These are phyloP conservation scores for Alternaria sp. DNA, from an alignment of 2,329 filamentous ascomycete genomes.

Conservation along the genomic window DNA sequence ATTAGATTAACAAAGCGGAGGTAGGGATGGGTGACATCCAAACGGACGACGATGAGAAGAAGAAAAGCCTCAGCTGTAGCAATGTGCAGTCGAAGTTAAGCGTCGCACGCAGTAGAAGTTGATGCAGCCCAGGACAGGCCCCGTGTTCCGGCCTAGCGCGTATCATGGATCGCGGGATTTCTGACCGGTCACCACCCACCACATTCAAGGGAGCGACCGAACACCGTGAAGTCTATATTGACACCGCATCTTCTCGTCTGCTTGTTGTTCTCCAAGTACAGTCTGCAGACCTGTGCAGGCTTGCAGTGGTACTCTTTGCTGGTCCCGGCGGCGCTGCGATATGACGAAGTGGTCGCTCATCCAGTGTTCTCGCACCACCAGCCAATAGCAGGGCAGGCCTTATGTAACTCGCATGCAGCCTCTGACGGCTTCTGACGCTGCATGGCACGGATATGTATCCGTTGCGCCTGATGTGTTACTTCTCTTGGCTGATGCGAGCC, in stretches of 20 bases:
- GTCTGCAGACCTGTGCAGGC: neutral
- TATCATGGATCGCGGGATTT: slow-evolving; percentile 10
- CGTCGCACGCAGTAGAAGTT: slow-evolving; percentile 5
- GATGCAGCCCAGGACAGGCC: slow-evolving; percentile 24
- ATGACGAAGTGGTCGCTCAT: neutral
- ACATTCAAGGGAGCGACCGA: neutral
- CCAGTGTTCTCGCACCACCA: neutral
- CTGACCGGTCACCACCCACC: slow-evolving; percentile 15
- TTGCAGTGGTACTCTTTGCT: neutral
- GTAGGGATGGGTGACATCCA: slow-evolving; percentile 39
- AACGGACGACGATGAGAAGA: slow-evolving; percentile 30
- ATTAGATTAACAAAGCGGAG: slow-evolving; percentile 24
- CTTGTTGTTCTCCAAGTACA: neutral
- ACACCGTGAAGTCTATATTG: neutral
- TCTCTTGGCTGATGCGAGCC: slow-evolving; percentile 7
- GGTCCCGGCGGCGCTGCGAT: neutral
- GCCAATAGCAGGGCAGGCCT: slow-evolving; percentile 19
- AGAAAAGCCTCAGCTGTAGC: slow-evolving; percentile 25
- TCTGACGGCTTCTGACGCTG: slow-evolving; percentile 7
- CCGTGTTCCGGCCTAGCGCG: slow-evolving; percentile 28
- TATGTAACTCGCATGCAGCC: slow-evolving; percentile 13
- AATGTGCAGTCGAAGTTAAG: slow-evolving; percentile 11
- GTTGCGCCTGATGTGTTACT: slow-evolving; percentile 6
- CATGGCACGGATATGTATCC: slow-evolving; percentile 23
- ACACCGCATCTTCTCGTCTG: neutral